These are phyloP conservation scores for Chenopodium album DNA, from an alignment of 148 eudicot species.

Conservation along the genomic window DNA sequence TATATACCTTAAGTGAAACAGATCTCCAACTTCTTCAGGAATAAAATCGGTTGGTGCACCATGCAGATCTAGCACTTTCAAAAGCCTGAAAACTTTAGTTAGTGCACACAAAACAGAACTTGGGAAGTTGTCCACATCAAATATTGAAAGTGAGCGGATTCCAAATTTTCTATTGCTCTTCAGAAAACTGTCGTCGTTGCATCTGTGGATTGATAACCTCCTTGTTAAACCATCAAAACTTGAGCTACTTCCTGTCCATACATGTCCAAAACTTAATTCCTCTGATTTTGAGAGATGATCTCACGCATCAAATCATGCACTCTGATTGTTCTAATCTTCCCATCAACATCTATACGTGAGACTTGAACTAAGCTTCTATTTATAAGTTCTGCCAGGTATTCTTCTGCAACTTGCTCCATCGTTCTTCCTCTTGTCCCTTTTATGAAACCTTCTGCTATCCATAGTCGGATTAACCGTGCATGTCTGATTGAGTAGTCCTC, in stretches of 20 bases:
- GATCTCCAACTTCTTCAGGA: conserved; percentile 19
- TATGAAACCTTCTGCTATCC: conserved; percentile 27
- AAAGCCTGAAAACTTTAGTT: conserved; percentile 1
- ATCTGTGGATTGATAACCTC: conserved; percentile 7
- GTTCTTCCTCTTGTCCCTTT: conserved; percentile 1
- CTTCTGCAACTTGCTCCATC: conserved; percentile 13
- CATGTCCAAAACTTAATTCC: conserved; percentile 8
- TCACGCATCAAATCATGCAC: conserved; percentile 21
- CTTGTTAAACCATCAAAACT: neutral
- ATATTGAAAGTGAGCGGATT: neutral
- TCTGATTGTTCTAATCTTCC: neutral
- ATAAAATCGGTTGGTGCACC: conserved; percentile 12
- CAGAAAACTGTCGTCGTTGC: neutral
- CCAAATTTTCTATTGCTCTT: neutral
- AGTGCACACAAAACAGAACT: neutral
- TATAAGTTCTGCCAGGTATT: conserved; percentile 8
- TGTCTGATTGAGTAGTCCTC: conserved; percentile 18
- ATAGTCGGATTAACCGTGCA: conserved; percentile 7
- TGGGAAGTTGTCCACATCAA: neutral
- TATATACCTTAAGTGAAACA: conserved; percentile 19
- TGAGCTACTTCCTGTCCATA: neutral
- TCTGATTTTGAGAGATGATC: conserved; percentile 15
- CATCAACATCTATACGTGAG: neutral
- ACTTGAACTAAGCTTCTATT: conserved; percentile 25
- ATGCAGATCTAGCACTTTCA: conserved; percentile 30